Conservation (phyloP, 257 asterid genomes). For the Solanum pimpinellifolium region DNA sequence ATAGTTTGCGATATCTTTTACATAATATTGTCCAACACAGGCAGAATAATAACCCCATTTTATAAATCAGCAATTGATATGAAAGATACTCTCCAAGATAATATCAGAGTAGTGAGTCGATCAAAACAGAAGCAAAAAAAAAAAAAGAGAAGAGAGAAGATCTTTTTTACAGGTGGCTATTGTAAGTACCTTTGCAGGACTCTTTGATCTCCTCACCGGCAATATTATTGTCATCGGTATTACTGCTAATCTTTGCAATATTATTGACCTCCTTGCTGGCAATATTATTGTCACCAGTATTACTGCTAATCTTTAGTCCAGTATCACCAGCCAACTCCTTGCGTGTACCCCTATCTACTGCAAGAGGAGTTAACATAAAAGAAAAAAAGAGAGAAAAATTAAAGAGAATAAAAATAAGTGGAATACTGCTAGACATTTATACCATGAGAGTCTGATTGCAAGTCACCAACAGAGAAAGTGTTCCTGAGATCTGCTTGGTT, state of each 20-base stretch:
- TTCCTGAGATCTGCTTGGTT: conserved; percentile 8
- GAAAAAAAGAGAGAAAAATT: background rate
- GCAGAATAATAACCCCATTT: background rate
- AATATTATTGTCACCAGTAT: background rate
- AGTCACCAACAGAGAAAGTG: background rate
- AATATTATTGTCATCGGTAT: background rate
- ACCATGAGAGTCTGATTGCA: conserved; percentile 21
- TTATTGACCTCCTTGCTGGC: background rate
- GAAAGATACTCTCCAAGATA: background rate
- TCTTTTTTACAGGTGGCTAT: background rate
- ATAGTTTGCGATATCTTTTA: background rate
- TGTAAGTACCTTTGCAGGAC: background rate
- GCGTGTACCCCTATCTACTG: background rate
- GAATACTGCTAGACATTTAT: background rate
- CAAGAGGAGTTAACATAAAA: background rate
- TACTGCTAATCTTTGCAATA: background rate
- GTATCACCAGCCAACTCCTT: background rate
- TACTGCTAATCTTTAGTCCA: background rate
- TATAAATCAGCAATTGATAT: background rate
- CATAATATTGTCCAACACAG: background rate
- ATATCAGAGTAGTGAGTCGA: background rate
- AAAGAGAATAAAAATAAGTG: background rate
- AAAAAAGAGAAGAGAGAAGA: background rate
- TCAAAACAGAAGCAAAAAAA: background rate
- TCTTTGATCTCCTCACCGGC: background rate